phyloP scores from a whole-genome alignment of 805 yeast genomes.

The Barnettozyma vustinii region DNA sequence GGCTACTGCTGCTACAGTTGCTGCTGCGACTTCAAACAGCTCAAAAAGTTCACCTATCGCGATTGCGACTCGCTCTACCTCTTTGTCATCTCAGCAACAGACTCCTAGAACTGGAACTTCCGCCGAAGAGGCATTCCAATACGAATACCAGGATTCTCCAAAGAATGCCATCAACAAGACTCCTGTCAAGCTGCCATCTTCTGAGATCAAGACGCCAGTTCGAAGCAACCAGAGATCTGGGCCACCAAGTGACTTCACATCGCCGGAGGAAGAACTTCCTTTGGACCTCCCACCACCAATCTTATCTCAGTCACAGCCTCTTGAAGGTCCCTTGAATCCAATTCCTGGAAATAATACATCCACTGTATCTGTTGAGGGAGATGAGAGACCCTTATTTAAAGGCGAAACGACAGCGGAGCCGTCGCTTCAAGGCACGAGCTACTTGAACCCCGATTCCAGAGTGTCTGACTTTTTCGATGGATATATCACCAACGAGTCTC shows the following conservation, averaged over 20 bases:
- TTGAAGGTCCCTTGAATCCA: background rate
- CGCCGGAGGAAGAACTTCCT: slow-evolving; percentile 22
- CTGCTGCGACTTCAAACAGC: slow-evolving; percentile 4
- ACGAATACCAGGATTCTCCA: background rate
- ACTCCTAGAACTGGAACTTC: background rate
- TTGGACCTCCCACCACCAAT: slow-evolving; percentile 26
- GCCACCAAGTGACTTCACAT: slow-evolving; percentile 3
- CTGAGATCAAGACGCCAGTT: slow-evolving; percentile 1
- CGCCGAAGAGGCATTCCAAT: slow-evolving; percentile 1
- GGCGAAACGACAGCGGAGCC: background rate
- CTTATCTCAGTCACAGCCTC: background rate
- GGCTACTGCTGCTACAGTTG: slow-evolving; percentile 5
- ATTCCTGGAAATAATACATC: background rate
- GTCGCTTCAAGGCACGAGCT: background rate
- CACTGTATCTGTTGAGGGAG: background rate
- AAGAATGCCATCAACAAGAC: background rate
- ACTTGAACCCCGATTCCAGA: slow-evolving; percentile 12
- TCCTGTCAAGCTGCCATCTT: background rate
- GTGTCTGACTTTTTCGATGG: slow-evolving; percentile 27
- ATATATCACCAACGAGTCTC: slow-evolving; percentile 15
- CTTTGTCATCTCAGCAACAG: background rate
- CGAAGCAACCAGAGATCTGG: background rate
- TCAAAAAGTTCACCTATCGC: too few relatives aligned
- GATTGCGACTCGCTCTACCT: background rate
- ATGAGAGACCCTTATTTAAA: background rate